Evolutionary conservation across 2,329 filamentous ascomycete species (phyloP).

Genomic region (Boeremia lycopersici): DNA sequence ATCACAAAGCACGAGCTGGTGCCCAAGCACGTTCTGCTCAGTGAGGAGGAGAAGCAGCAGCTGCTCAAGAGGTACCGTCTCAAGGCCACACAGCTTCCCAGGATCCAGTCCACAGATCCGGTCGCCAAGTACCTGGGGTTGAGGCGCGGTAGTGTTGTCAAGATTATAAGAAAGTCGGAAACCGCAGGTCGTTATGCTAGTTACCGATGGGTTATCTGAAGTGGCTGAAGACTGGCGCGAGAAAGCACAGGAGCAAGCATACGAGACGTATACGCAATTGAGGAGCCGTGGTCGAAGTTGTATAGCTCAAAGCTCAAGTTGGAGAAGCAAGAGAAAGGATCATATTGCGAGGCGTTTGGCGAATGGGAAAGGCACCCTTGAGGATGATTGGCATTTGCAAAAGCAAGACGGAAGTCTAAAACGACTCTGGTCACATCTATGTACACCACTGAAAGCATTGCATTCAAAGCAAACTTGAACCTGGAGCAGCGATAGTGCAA

Average conservation of each 20-base stretch:
- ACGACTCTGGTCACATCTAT: slow-evolving; percentile 1
- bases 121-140: slow-evolving; percentile 91
- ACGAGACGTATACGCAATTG: neutral
- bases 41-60: slow-evolving; percentile 84
- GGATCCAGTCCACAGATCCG: slow-evolving; percentile 89
- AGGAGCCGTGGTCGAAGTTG: neutral
- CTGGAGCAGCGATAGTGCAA: neutral
- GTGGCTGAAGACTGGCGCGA: neutral
- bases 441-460: slow-evolving; percentile 17
- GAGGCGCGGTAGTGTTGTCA: slow-evolving; percentile 91
- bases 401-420: slow-evolving; percentile 7
- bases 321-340: slow-evolving; percentile 16
- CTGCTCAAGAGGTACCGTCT: slow-evolving; percentile 88
- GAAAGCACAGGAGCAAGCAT: neutral
- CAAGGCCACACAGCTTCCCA: slow-evolving; percentile 95
- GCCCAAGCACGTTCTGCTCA: slow-evolving; percentile 89
- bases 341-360: slow-evolving; percentile 42
- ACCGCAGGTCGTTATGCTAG: slow-evolving; percentile 96
- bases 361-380: slow-evolving; percentile 23
- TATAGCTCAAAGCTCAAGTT: neutral
- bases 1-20: slow-evolving; percentile 98
- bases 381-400: slow-evolving; percentile 21
- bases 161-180: slow-evolving; percentile 95
- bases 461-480: neutral
- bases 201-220: slow-evolving; percentile 72